A percentile compares a stretch with the other conserved stretches of the same genome.
These are phyloP conservation scores for Fusarium sp. DNA, from an alignment of 2,329 filamentous ascomycete species.

Conservation along the genomic window DNA sequence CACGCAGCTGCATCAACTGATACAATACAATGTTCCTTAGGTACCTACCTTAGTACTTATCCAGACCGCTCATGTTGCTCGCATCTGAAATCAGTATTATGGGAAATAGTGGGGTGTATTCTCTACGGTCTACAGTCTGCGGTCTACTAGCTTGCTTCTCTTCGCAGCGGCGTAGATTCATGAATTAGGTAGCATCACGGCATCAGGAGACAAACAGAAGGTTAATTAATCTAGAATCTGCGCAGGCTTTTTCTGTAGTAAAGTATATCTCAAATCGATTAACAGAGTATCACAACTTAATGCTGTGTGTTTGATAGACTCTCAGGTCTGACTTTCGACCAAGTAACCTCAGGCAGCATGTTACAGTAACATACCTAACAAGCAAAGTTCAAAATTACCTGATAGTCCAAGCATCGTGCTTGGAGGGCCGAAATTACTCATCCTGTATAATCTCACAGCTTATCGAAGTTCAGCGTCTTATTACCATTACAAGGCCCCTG, in stretches of 20 bases:
- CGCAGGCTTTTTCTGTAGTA: not conserved
- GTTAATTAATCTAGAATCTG: not conserved
- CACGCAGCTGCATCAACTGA: conserved; percentile 4
- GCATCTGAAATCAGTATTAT: conserved; percentile 6
- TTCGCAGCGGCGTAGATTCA: not conserved
- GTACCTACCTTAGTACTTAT: not conserved
- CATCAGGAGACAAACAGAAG: not conserved
- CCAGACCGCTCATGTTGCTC: conserved; percentile 33
- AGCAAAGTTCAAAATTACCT: not conserved
- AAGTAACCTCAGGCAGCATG: not conserved
- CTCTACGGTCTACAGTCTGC: not conserved
- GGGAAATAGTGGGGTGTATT: conserved; percentile 27
- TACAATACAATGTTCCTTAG: conserved; percentile 5
- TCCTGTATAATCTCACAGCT: conserved; percentile 42
- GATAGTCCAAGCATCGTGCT: conserved; percentile 27
- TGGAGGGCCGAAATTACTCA: conserved; percentile 44
- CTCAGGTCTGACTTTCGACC: not conserved
- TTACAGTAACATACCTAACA: too few relatives aligned
- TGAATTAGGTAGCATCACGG: not conserved
- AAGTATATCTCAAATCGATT: not conserved
- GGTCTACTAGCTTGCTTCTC: conserved; percentile 21
- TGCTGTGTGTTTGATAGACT: not conserved
- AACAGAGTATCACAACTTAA: not conserved
- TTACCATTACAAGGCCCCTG: not conserved
- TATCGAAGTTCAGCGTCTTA: conserved; percentile 32